A percentile compares a stretch with the other conserved stretches of the same genome.
Evolutionary conservation across 352 stramenopile genomes (phyloP).

Genomic region (Elongisporangium anandrum): DNA sequence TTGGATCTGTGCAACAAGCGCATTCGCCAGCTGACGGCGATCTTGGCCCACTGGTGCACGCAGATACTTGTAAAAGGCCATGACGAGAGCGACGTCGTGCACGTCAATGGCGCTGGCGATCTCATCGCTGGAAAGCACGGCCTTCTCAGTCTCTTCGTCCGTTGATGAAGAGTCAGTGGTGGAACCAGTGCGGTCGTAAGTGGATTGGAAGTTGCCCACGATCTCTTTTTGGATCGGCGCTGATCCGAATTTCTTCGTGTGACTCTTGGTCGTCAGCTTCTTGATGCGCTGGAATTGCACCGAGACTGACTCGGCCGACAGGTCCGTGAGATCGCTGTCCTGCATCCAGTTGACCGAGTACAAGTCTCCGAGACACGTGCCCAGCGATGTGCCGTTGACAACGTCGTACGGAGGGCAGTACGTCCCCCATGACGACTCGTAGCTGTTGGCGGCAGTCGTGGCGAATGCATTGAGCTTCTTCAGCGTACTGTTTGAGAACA

Average conservation of each 20-base stretch:
- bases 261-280: constrained; percentile 73
- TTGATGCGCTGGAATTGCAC: constrained; percentile 74
- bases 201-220: constrained; percentile 82
- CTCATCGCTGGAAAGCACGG: constrained; percentile 6
- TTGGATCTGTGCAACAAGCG: constrained; percentile 34
- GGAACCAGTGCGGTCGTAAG: constrained; percentile 40
- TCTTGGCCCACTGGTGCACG: constrained; percentile 32
- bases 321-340: constrained; percentile 80
- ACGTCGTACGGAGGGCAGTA: constrained; percentile 85
- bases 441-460: constrained; percentile 84
- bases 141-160: background rate
- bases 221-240: constrained; percentile 61
- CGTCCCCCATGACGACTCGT: constrained; percentile 86
- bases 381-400: constrained; percentile 63
- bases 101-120: constrained; percentile 37
- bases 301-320: constrained; percentile 75
- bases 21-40: constrained; percentile 29
- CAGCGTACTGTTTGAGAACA: constrained; percentile 82
- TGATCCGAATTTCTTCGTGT: constrained; percentile 75
- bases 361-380: constrained; percentile 83
- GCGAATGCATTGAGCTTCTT: constrained; percentile 84
- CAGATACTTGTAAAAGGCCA: constrained; percentile 77
- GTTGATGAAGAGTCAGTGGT: background rate
- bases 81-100: constrained; percentile 68
- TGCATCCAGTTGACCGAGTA: constrained; percentile 93